Percentiles rank a stretch among this genome's conserved stretches.
Evolutionary conservation across 164 flowering plant species (phyloP).

Genomic region (Annona squamosa): DNA sequence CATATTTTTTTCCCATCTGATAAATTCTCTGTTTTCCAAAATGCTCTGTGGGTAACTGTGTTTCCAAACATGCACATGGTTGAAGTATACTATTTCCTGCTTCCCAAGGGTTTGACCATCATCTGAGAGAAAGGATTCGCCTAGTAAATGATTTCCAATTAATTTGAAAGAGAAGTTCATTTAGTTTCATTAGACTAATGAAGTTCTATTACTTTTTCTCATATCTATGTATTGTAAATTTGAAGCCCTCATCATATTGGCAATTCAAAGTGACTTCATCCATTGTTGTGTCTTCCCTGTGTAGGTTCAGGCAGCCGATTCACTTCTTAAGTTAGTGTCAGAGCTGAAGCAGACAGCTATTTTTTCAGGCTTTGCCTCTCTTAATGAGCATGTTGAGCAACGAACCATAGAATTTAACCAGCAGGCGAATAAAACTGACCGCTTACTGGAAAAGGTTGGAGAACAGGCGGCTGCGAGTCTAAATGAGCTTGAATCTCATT

Average conservation of each 20-base stretch:
- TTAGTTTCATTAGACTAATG: no score
- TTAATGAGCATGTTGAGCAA: conserved; percentile 87
- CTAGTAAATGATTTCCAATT: no score
- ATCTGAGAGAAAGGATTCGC: neutral
- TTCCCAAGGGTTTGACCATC: neutral
- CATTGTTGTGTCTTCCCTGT: neutral
- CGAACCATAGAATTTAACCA: conserved; percentile 54
- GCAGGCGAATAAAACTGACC: conserved; percentile 61
- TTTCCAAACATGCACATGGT: neutral
- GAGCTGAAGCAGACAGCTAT: conserved; percentile 96
- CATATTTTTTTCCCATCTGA: neutral
- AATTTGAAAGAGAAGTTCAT: no score
- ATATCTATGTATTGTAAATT: no score
- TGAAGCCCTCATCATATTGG: neutral
- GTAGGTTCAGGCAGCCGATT: conserved; percentile 95
- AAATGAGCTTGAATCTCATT: conserved; percentile 82
- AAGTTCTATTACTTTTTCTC: no score
- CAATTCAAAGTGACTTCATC: neutral
- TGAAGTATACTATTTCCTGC: neutral
- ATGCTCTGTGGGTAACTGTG: neutral
- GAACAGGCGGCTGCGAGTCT: conserved; percentile 90
- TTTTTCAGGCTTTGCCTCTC: conserved; percentile 88
- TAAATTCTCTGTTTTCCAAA: neutral
- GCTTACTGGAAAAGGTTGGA: conserved; percentile 54
- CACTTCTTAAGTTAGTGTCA: conserved; percentile 84